Evolutionary conservation across 371 early-diverging fungal genomes (phyloP), one percentile per base, ranked within the genome.

Genomic region (Lichtheimia corymbifera): DNA sequence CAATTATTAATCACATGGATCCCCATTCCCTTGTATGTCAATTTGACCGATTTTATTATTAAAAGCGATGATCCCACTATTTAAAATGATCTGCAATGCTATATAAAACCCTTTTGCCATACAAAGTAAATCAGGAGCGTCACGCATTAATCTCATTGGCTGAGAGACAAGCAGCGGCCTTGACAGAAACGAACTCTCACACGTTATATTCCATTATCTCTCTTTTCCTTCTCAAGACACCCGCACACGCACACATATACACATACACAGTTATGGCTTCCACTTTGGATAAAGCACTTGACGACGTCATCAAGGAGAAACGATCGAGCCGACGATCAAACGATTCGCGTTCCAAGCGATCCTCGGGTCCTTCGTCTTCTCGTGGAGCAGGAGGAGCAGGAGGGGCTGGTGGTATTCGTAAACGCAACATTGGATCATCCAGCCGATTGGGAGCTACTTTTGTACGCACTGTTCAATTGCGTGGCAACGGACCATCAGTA

Each of bases 231-330:
- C 35, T 35, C 35, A 35, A 35, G 2, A 28, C 28, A 35, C 9
- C 4, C 35, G 9, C 22, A 22, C 22, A 22, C 22, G 2, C 22
- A 2, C 22, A 22, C 22, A 30, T 24, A 14, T 53, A 25, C 17
- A 22, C 22, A 22, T 22, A 28, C 7, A 49, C 55, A 55, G 22
- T 12, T 42, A 79, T 76, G 79, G 64, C 76, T 42, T 72, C 68
- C 40, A 60, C 63, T 61, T 66, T 84, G 52, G 80, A 82, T 61
- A 65, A 65, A 55, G 80, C 82, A 47, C 76, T 85, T 42, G 85
- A 82, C 45, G 81, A 85, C 52, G 82, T 78, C 27, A 83, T 83
- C 53, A 73, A 65, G 55, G 69, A 69, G 15, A 65, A 73, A 49
- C 76, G 69, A 69, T 52, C 49, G 11, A 61, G 58, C 28, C 68